A percentile compares a stretch with the other conserved stretches of the same genome.
Evolutionary conservation across 148 eudicot genomes (phyloP).

Genomic region (Rhododendron simsii): DNA sequence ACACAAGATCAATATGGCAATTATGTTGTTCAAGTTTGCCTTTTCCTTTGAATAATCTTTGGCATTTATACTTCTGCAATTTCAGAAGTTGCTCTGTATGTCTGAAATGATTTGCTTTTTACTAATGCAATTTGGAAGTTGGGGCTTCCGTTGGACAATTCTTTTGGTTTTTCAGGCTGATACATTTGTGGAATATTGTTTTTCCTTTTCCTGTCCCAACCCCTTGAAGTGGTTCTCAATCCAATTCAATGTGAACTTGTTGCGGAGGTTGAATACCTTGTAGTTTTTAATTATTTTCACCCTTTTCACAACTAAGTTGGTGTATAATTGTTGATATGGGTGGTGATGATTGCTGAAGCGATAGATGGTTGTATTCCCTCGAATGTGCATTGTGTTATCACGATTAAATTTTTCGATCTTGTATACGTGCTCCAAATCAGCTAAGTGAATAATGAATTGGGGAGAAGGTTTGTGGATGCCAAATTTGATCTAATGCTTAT

Average conservation of each 20-base stretch:
- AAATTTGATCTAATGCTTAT: background rate
- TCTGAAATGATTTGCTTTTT: background rate
- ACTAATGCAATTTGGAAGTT: background rate
- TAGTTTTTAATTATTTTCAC: background rate
- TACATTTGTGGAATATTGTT: too few species aligned
- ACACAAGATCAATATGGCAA: conserved; percentile 87
- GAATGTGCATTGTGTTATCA: too few species aligned
- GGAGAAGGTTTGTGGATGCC: background rate
- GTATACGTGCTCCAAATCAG: background rate
- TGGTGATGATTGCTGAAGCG: background rate
- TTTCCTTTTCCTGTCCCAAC: background rate
- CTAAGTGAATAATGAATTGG: background rate
- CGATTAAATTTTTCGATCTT: background rate
- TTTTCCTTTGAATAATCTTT: background rate
- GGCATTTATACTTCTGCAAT: background rate
- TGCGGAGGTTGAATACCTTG: background rate
- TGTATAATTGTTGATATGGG: background rate
- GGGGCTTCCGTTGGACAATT: background rate
- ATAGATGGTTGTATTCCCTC: too few species aligned
- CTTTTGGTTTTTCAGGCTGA: too few species aligned
- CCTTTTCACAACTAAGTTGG: background rate
- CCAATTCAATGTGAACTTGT: background rate
- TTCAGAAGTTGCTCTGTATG: background rate
- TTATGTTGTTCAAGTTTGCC: conserved; percentile 74
- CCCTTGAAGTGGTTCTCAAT: background rate